Conservation (phyloP, 2,329 filamentous ascomycete species). For the Fusarium sp. region DNA sequence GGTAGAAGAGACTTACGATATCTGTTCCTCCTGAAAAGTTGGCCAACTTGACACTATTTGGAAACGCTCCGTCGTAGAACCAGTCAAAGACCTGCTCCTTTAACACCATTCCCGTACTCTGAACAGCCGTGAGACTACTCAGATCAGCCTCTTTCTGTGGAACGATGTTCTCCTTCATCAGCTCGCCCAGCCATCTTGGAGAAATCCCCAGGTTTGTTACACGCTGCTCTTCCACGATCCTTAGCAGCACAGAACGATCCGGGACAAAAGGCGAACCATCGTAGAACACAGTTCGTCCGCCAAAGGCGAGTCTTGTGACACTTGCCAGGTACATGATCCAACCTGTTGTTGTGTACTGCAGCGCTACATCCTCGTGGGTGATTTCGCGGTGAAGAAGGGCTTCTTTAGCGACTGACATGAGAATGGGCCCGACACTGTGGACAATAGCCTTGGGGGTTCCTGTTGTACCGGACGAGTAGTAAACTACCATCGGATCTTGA, state of each 20-base stretch:
- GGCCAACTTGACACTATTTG: constrained; percentile 73
- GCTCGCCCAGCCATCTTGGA: constrained; percentile 82
- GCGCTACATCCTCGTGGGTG: constrained; percentile 57
- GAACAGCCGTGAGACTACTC: constrained; percentile 72
- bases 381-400: constrained; percentile 64
- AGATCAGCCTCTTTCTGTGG: constrained; percentile 76
- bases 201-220: constrained; percentile 83
- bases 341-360: constrained; percentile 77
- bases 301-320: constrained; percentile 71
- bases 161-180: constrained; percentile 74
- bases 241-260: constrained; percentile 73
- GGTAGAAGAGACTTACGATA: constrained; percentile 65
- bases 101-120: constrained; percentile 86
- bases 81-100: constrained; percentile 84
- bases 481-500: constrained; percentile 82
- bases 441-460: constrained; percentile 90
- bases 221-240: constrained; percentile 72
- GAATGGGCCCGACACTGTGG: constrained; percentile 77
- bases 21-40: constrained; percentile 87
- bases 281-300: constrained; percentile 78
- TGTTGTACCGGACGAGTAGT: constrained; percentile 86
- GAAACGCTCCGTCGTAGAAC: constrained; percentile 81
- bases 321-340: constrained; percentile 90
- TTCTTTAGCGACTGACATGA: constrained; percentile 73
- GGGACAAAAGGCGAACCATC: constrained; percentile 87